Evolutionary conservation across 352 stramenopile species (phyloP).

Genomic region (Albugo candida): DNA sequence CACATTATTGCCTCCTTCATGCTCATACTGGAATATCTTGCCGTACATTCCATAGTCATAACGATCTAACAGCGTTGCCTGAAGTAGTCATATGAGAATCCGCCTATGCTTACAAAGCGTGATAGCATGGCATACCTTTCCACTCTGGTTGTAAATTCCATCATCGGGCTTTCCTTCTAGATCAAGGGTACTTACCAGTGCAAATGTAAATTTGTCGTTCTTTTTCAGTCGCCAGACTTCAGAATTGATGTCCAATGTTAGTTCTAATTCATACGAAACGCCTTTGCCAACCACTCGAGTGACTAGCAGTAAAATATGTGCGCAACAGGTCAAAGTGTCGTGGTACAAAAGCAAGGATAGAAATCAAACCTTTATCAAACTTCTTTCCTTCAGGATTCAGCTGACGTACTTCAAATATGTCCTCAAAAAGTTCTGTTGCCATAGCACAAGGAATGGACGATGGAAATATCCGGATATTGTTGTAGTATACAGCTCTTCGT

Average conservation of each 20-base stretch:
- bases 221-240: conserved; percentile 92
- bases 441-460: conserved; percentile 11
- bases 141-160: conserved; percentile 83
- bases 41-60: conserved; percentile 99
- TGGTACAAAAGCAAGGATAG: background rate
- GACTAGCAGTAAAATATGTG: conserved; percentile 37
- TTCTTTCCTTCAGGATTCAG: conserved; percentile 97
- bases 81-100: conserved; percentile 1
- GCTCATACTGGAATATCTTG: conserved; percentile 94
- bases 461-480: too few relatives aligned
- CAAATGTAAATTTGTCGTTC: conserved; percentile 93
- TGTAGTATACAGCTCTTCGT: too few relatives aligned
- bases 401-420: conserved; percentile 95
- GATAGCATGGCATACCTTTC: conserved; percentile 26
- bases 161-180: conserved; percentile 93
- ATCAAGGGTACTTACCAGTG: conserved; percentile 90
- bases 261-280: conserved; percentile 94
- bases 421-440: conserved; percentile 91
- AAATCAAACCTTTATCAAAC: conserved; percentile 76
- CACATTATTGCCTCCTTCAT: conserved; percentile 86
- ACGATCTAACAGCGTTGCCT: conserved; percentile 87
- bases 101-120: background rate
- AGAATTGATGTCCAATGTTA: conserved; percentile 95
- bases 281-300: conserved; percentile 92
- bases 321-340: background rate